phyloP scores from a whole-genome alignment of 345 rosid genomes.

The Microthlaspi erraticum region DNA sequence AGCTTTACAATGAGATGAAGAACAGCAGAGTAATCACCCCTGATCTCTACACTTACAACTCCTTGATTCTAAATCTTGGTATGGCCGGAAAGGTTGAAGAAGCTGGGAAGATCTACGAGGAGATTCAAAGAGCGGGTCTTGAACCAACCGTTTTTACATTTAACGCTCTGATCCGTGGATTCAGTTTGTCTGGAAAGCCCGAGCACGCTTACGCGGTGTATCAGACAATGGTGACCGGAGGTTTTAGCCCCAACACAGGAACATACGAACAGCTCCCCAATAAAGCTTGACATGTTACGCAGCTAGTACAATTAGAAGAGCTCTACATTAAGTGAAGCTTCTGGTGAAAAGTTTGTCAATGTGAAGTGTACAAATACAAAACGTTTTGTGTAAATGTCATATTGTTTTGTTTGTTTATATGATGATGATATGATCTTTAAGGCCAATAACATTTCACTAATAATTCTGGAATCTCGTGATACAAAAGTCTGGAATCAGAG shows the following conservation, averaged over 20 bases:
- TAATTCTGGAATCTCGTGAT: constrained; percentile 17
- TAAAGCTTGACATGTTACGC: constrained; percentile 40
- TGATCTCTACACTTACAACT: constrained; percentile 84
- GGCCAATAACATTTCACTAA: constrained; percentile 27
- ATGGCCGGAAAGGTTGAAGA: constrained; percentile 69
- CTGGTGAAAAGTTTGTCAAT: constrained; percentile 22
- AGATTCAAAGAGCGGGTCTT: constrained; percentile 65
- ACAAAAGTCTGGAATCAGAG: constrained; percentile 24
- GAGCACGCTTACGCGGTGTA: constrained; percentile 78
- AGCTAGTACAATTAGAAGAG: constrained; percentile 35
- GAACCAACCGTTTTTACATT: constrained; percentile 86
- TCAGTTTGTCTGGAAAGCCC: constrained; percentile 67
- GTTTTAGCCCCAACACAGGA: constrained; percentile 79
- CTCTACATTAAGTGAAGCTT: constrained; percentile 28
- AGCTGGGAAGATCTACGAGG: constrained; percentile 66
- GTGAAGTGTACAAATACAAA: constrained; percentile 41
- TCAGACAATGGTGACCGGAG: constrained; percentile 78
- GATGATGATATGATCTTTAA: constrained; percentile 26
- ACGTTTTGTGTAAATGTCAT: constrained; percentile 41
- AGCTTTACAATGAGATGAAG: constrained; percentile 70
- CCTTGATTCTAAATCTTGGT: constrained; percentile 72
- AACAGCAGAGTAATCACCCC: constrained; percentile 57
- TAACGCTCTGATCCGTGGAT: constrained; percentile 82
- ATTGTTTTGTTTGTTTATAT: constrained; percentile 36
- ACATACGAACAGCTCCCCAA: constrained; percentile 94